These are phyloP conservation scores for Allium cepa DNA, from an alignment of 106 monocot genomes.

Conservation along the genomic window DNA sequence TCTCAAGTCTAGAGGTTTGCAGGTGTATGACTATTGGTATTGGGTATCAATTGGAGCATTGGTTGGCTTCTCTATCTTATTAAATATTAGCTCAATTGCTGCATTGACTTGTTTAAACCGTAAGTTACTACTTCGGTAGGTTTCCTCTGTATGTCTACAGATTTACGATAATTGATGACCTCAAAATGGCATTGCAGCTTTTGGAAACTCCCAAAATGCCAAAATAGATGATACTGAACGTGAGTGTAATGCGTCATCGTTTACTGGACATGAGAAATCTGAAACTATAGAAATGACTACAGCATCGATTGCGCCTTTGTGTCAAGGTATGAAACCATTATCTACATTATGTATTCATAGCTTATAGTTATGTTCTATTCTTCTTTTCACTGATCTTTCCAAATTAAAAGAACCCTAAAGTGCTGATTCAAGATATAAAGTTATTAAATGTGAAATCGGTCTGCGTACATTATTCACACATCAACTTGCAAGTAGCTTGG, in stretches of 20 bases:
- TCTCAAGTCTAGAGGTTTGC: conserved; percentile 71
- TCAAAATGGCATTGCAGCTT: conserved; percentile 21
- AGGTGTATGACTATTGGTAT: conserved; percentile 48
- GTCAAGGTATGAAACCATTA: too few relatives aligned
- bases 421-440: too few relatives aligned
- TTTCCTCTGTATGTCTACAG: background rate
- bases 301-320: conserved; percentile 1
- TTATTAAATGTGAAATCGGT: too few relatives aligned
- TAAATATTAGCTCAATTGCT: conserved; percentile 49
- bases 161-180: background rate
- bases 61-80: conserved; percentile 51
- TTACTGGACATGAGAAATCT: conserved; percentile 3
- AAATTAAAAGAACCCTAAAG: too few relatives aligned
- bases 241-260: conserved; percentile 7
- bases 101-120: conserved; percentile 63
- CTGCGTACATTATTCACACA: too few relatives aligned
- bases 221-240: conserved; percentile 14
- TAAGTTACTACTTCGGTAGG: conserved; percentile 21
- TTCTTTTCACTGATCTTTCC: too few relatives aligned
- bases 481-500: too few relatives aligned
- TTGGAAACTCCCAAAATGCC: conserved; percentile 24
- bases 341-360: too few relatives aligned
- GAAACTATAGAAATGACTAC: conserved; percentile 3
- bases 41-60: conserved; percentile 78
- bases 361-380: too few relatives aligned